Evolutionary conservation across 257 asterid genomes (phyloP), one percentile per base, ranked within the genome.

Genomic region (Nemophila menziesii): DNA sequence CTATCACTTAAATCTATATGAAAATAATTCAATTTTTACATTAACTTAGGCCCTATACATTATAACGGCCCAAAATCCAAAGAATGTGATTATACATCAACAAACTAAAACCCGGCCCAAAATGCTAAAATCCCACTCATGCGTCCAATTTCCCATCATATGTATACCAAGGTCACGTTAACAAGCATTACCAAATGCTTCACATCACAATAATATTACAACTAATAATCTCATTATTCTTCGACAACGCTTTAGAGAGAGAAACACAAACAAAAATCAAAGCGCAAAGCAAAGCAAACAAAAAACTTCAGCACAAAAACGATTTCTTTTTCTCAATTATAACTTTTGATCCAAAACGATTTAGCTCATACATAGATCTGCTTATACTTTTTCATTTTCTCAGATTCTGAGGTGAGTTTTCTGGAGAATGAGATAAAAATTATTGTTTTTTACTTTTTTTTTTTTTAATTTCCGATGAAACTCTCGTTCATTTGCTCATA

Each of bases 281-380:
- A 38, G 19, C 20, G 56, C 43, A 22, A 55, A 51, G 50, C 24
- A 57, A 46, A 51, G 57, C 11, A 21, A 45, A 39, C 44, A 20
- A 41, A 43, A 49, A 38, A 24, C 22, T 12, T 19, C 29, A 44
- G 27, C n/a, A 20, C 13, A 23, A 36, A 50, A 33, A 11, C 26
- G 44, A 34, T 27, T 66, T 65, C 58, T 63, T 49, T 70, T 23
- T 57, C 33, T 15, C 20, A 29, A 29, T 7, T 29, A 29, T 7
- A 29, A 29, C 12, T 29, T 29, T 63, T 61, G 68, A 66, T 61
- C 68, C 64, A 20, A 52, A 54, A 33, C 37, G 45, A 51, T 55
- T 69, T 48, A 57, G 49, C 62, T 43, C 52, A 16, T 65, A 44
- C 49, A 64, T 65, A 82, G 94, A 82, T 82, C 94, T 82, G 84